A percentile compares a stretch with the other conserved stretches of the same genome.
Evolutionary conservation across 179 eudicot genomes (phyloP).

Genomic region (Beta lomatogona): DNA sequence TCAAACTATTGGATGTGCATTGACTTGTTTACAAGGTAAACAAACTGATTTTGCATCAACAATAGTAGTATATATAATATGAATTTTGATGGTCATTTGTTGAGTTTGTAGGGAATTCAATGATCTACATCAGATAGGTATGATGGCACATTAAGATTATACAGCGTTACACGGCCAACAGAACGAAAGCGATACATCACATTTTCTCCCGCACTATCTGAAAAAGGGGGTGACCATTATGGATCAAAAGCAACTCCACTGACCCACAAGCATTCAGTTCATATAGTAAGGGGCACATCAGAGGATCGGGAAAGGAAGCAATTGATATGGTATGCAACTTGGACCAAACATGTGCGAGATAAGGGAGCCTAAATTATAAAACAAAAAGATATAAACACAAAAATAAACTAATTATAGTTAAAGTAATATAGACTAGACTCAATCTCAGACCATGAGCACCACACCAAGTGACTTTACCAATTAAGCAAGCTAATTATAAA

Average conservation of each 20-base stretch:
- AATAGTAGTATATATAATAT: not conserved
- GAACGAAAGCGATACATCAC: constrained; percentile 89
- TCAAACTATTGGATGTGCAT: too few relatives aligned
- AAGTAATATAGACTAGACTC: too few relatives aligned
- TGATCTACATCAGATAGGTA: not conserved
- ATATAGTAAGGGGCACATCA: not conserved
- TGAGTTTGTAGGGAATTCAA: not conserved
- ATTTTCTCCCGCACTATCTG: constrained; percentile 69
- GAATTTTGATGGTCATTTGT: not conserved
- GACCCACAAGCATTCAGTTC: constrained; percentile 50
- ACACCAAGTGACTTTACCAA: too few relatives aligned
- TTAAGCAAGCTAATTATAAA: too few relatives aligned
- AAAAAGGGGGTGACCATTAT: constrained; percentile 68
- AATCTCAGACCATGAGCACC: too few relatives aligned
- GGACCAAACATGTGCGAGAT: too few relatives aligned
- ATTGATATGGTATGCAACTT: too few relatives aligned
- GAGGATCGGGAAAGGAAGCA: not conserved
- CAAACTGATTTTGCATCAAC: too few relatives aligned
- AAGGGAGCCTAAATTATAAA: too few relatives aligned
- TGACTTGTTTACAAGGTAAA: too few relatives aligned
- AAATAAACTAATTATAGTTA: too few relatives aligned
- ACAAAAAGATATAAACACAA: too few relatives aligned
- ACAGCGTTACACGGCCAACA: constrained; percentile 76
- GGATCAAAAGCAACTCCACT: constrained; percentile 94
- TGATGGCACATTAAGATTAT: not conserved